Conservation (phyloP, 805 yeast species). For the Blastobotrys mokoenaii region DNA sequence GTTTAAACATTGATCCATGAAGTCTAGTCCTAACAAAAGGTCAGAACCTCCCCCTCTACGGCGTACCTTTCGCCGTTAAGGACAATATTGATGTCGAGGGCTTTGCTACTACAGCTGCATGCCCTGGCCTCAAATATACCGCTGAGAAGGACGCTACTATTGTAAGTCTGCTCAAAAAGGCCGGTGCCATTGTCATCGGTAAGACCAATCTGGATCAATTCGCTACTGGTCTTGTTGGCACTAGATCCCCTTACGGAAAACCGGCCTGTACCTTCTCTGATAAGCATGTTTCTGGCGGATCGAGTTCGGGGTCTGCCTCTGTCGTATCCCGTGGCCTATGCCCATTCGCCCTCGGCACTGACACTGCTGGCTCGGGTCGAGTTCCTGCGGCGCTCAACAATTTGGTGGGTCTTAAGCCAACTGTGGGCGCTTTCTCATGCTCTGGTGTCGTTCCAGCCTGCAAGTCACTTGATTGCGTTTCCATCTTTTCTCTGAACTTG, state of each 20-base stretch:
- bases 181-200: slow-evolving; percentile 90
- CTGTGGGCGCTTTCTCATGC: slow-evolving; percentile 80
- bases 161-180: slow-evolving; percentile 63
- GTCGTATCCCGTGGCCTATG: slow-evolving; percentile 86
- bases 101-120: slow-evolving; percentile 87
- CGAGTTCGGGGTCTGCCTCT: slow-evolving; percentile 92
- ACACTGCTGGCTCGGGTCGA: slow-evolving; percentile 96
- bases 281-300: slow-evolving; percentile 86
- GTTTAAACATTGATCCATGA: not conserved
- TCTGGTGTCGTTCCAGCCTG: slow-evolving; percentile 97
- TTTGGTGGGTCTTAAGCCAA: slow-evolving; percentile 85
- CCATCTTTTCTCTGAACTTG: slow-evolving; percentile 70
- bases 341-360: slow-evolving; percentile 87
- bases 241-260: slow-evolving; percentile 89
- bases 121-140: slow-evolving; percentile 69
- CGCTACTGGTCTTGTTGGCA: slow-evolving; percentile 95
- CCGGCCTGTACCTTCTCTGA: slow-evolving; percentile 71
- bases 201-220: slow-evolving; percentile 95
- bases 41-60: slow-evolving; percentile 52
- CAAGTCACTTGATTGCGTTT: slow-evolving; percentile 86
- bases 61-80: slow-evolving; percentile 92
- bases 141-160: slow-evolving; percentile 71
- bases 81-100: slow-evolving; percentile 88
- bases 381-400: slow-evolving; percentile 96
- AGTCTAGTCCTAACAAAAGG: not conserved